Base-by-base conservation (phyloP, 2,329 filamentous ascomycete species). In the Claviceps pusilla region DNA sequence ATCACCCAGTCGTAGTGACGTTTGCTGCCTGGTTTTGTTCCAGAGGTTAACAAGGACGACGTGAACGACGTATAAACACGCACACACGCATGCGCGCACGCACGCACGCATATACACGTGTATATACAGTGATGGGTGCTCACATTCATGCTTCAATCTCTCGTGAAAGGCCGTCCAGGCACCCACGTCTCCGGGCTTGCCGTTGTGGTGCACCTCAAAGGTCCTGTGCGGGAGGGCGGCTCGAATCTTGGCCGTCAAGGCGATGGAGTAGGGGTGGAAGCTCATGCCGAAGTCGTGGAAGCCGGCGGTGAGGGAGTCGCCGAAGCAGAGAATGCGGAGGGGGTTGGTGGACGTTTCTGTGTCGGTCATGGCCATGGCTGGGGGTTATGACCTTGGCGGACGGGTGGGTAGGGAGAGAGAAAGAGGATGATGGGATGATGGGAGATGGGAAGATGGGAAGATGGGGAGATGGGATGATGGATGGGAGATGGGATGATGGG, bases 251-350 rank as follows among this genome's bases (percentile, higher is more conserved):
- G 73, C 62, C 56, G 69, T 61, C 14, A 86, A 68, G 54, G 69
- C 69, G 29, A 64, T 61, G 6, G 72, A 71, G 67, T 85, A 86
- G 0, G 82, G 79, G 56, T 78, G 72, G 48, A 68, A 69, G 51
- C 57, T 62, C 14, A 66, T 51, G 24, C 76, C 77, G 48, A 59
- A 67, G 55, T 58, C 52, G 35, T 71, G 69, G 63, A 70, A 82
- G 46, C 82, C 82, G 12, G 71, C 72, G 6, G 82, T 84, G 48
- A 86, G 74, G 43, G 79, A 83, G 71, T 83, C 74, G 64, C 81
- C 81, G 65, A 84, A 80, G 70, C 80, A 83, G 57, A 84, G 74
- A 61, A 84, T 75, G 61, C 74, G 71, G 33, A 81, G 69, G 35
- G 68, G 42, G 3, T 37, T 16, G 37, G 31, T 16, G 39, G 52